Percentiles rank a stretch among this genome's conserved stretches.
These are phyloP conservation scores for Colletotrichum sp. DNA, from an alignment of 2,329 filamentous ascomycete species.

Conservation along the genomic window DNA sequence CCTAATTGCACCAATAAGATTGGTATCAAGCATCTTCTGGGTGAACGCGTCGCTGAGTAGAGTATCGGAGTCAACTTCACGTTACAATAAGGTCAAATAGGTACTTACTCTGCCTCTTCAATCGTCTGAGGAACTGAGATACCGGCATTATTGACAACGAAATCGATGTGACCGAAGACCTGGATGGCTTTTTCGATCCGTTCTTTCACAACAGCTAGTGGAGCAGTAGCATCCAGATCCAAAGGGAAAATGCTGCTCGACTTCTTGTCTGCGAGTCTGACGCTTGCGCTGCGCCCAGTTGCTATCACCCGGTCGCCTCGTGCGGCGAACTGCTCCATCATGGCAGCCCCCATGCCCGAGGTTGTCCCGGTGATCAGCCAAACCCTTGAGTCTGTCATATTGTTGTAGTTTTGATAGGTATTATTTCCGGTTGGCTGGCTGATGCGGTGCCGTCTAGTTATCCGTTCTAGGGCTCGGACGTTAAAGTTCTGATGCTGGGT, in stretches of 20 bases:
- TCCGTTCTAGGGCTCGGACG: not conserved
- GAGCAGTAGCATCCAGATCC: slow-evolving; percentile 32
- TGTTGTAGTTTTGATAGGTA: not conserved
- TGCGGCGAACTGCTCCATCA: slow-evolving; percentile 43
- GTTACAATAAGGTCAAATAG: not conserved
- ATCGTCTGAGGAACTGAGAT: slow-evolving; percentile 22
- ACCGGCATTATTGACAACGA: slow-evolving; percentile 28
- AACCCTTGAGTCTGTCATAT: slow-evolving; percentile 29
- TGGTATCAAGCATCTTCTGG: slow-evolving; percentile 30
- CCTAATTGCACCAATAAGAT: slow-evolving; percentile 30
- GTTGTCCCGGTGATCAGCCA: slow-evolving; percentile 40
- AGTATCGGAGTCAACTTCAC: not conserved
- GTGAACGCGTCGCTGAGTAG: slow-evolving; percentile 28
- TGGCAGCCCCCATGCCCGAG: slow-evolving; percentile 31
- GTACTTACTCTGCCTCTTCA: slow-evolving; percentile 35
- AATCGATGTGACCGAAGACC: slow-evolving; percentile 46
- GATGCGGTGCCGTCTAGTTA: not conserved
- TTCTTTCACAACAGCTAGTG: slow-evolving; percentile 37
- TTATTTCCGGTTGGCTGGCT: not conserved
- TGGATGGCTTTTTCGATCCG: slow-evolving; percentile 40
- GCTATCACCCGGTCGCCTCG: slow-evolving; percentile 49
- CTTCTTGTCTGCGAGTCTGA: slow-evolving; percentile 45
- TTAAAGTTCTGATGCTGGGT: not conserved
- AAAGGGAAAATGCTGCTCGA: slow-evolving; percentile 42
- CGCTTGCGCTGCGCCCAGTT: slow-evolving; percentile 49